Evolutionary conservation across 352 stramenopile species (phyloP), one percentile per base, ranked within the genome.

Genomic region (Phytopythium oedochilum): DNA sequence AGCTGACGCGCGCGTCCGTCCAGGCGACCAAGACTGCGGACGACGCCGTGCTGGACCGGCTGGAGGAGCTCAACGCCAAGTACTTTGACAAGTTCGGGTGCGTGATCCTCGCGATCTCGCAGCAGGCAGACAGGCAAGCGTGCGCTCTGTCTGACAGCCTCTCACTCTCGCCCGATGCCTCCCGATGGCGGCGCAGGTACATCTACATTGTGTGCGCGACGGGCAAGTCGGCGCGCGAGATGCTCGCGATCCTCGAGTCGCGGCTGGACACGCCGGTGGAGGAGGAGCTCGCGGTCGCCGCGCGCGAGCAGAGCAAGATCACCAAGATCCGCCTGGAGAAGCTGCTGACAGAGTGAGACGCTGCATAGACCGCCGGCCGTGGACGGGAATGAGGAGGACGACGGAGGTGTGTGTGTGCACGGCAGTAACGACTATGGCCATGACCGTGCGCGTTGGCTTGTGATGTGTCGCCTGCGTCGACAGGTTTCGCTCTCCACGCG

Each of bases 151-250:
- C 32, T 36, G 7, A 11, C 32, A 14, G 5, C 32, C 4, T 17
- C 10, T 6, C 10, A 14, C 10, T 4, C 29, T 3, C 29, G n/a
- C n/a, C n/a, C n/a, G n/a, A n/a, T n/a, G n/a, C n/a, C n/a, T n/a
- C n/a, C n/a, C n/a, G n/a, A n/a, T n/a, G n/a, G n/a, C n/a, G n/a
- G n/a, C 34, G 20, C 44, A 88, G 75, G 15, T 89, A 87, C 61
- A 88, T 90, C 29, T 92, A 83, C 66, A 90, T 92, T 48, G 74
- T 92, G 12, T 92, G 82, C 45, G 79, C 79, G 12, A 92, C 82
- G 34, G 79, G 79, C 49, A 92, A 92, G 53, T 88, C 79, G 15
- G 79, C 82, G 5, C 55, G 72, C 6, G 79, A 90, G 61, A 92
- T 90, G 82, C 72, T 92, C 2, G 48, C 55, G 22, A 88, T 92